Evolutionary conservation across 2,329 filamentous ascomycete genomes (phyloP).

Genomic region (Fusarium veterinarium): DNA sequence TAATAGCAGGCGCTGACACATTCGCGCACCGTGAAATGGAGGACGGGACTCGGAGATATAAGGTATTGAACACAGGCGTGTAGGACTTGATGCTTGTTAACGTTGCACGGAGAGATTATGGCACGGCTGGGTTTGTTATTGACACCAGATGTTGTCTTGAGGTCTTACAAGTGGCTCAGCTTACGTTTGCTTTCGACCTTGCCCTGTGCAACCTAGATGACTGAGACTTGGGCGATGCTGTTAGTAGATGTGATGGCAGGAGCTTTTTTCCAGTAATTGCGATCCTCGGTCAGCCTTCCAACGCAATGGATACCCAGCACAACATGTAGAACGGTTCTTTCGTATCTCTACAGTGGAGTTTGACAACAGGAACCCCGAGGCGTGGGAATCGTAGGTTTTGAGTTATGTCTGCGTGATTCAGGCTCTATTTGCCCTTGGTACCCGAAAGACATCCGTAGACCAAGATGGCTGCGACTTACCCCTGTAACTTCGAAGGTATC

Average conservation of each 20-base stretch:
- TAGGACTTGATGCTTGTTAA: background rate
- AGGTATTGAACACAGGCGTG: background rate
- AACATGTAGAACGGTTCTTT: background rate
- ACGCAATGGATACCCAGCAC: background rate
- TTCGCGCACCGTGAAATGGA: background rate
- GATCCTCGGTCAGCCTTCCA: background rate
- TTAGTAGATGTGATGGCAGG: background rate
- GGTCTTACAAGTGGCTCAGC: background rate
- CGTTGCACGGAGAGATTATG: background rate
- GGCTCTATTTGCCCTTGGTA: background rate
- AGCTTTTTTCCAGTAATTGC: background rate
- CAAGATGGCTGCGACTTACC: background rate
- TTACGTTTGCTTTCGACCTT: background rate
- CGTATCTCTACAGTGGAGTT: background rate
- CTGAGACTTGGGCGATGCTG: background rate
- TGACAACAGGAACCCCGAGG: background rate
- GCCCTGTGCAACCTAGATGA: background rate
- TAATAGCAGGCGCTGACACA: conserved; percentile 2
- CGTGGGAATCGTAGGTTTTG: background rate
- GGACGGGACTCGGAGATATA: background rate
- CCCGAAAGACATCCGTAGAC: background rate
- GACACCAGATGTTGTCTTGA: background rate
- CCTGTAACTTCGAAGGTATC: background rate
- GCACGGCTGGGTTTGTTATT: background rate
- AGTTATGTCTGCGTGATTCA: background rate